Percentiles rank a stretch among this genome's conserved stretches.
Evolutionary conservation across 768 basidiomycete genomes (phyloP).

Genomic region (Pleurotus cornucopiae): DNA sequence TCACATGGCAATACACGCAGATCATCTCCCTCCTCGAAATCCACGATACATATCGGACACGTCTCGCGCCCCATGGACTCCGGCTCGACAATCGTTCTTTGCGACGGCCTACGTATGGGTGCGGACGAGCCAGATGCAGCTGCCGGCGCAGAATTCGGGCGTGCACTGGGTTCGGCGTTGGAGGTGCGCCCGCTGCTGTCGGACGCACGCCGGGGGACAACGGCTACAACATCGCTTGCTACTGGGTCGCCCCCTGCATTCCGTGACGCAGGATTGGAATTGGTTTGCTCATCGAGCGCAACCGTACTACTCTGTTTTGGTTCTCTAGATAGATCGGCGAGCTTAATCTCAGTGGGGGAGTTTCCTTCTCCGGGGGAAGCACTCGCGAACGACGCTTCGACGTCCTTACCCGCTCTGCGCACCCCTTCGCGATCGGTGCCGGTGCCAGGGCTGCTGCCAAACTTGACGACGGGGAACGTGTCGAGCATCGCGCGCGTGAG

Average conservation of each 20-base stretch:
- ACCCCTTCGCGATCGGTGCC: neutral
- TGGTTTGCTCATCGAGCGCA: neutral
- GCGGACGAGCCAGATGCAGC: conserved; percentile 6
- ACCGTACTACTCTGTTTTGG: neutral
- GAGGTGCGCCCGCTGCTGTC: neutral
- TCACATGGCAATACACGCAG: conserved; percentile 88
- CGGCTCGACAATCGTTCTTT: conserved; percentile 43
- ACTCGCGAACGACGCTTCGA: neutral
- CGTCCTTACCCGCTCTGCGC: neutral
- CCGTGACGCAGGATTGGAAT: neutral
- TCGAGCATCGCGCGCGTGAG: conserved; percentile 91
- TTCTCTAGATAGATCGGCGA: neutral
- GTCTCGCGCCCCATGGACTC: conserved; percentile 75
- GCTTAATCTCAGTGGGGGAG: neutral
- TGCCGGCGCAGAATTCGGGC: conserved; percentile 5
- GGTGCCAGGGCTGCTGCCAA: conserved; percentile 33
- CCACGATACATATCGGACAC: conserved; percentile 93
- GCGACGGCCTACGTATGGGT: conserved; percentile 8
- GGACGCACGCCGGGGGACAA: neutral
- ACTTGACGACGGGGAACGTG: conserved; percentile 93
- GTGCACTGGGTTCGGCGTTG: neutral
- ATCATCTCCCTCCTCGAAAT: conserved; percentile 93
- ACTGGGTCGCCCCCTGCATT: neutral
- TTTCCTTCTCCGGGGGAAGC: neutral
- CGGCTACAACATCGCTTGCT: neutral